Evolutionary conservation across 2,329 filamentous ascomycete genomes (phyloP), one percentile per base, ranked within the genome.

Genomic region (Onygena corvina): DNA sequence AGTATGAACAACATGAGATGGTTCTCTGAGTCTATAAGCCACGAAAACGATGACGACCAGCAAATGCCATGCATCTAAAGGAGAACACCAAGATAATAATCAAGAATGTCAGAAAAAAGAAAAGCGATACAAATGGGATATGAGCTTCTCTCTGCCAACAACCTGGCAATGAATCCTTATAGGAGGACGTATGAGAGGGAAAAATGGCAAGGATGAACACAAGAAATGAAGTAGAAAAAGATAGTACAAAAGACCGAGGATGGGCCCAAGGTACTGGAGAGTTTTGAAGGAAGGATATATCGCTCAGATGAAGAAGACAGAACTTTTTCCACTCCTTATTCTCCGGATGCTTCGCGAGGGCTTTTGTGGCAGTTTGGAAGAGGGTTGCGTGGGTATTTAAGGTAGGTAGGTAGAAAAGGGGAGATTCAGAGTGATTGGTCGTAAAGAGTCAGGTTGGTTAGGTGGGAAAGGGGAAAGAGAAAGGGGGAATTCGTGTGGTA

Each of bases 221-320:
- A 8, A 18, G 14, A 2, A 18, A 21, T 16, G 9, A 1, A 18
- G 34, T 6, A 18, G 6, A 18, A 23, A 25, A 25, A 38, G 23
- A 40, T 40, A 21, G 36, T 40, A 40, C 36, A 40, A n/a, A 40
- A 40, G 36, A 40, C 36, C 36, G 36, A 40, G 36, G 36, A 40
- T 40, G 36, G 36, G 36, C 36, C 36, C 36, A 40, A 40, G 36
- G 36, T 40, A 21, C 18, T n/a, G 36, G n/a, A 23, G 9, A 18
- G 7, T 38, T 7, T 21, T 18, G 36, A 40, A 40, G 36, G 36
- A 40, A 40, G 36, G 20, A 40, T 40, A 23, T 9, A 23, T 40
- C 36, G 36, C 36, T 40, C 36, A 40, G 36, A 40, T 23, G n/a
- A 23, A 25, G 36, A 40, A 40, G 36, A n/a, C 20, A 40, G 6